Evolutionary conservation across 257 asterid species (phyloP), one percentile per base, ranked within the genome.

Genomic region (Scutellaria baicalensis): DNA sequence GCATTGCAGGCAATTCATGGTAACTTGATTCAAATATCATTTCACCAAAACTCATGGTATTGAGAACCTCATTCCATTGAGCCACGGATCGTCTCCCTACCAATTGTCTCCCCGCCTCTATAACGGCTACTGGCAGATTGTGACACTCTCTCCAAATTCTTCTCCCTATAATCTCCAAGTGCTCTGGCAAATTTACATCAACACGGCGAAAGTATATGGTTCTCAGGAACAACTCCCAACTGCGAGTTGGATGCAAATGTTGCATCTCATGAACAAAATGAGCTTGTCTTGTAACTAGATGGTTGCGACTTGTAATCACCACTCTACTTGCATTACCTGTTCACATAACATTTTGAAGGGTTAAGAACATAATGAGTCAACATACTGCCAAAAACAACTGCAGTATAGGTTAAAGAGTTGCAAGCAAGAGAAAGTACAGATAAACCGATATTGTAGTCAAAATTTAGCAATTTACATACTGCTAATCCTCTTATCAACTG

Each of bases 101-200:
- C 42, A 80, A 21, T 11, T 62, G 61, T 6, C 78, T 69, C 42
- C 78, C 81, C 1, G 64, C 54, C 3, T 67, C 66, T 0, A 8
- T 51, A 47, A 80, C 72, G 3, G 79, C 76, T 20, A 63, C 67
- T 8, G 79, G 84, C 20, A 76, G 58, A 8, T 79, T 76, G 0
- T n/a, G 59, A 50, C 81, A 72, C 16, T 38, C 50, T 23, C 6
- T 50, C 70, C 71, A 18, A 27, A 80, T 76, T 68, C 68, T 62
- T 52, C 61, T 56, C 8, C 76, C 81, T 1, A 76, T 52, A 3
- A 5, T 27, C 68, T 57, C 64, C 76, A 79, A 56, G 12, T 75
- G 70, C 0, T 18, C 10, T 1, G 72, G 76, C 13, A 50, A 59
- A 4, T 36, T 10, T 7, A 17, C 20, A 45, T 17, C 35, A 44